Evolutionary conservation across 768 basidiomycete species (phyloP).

Genomic region (Rhodotorula taiwanensis): DNA sequence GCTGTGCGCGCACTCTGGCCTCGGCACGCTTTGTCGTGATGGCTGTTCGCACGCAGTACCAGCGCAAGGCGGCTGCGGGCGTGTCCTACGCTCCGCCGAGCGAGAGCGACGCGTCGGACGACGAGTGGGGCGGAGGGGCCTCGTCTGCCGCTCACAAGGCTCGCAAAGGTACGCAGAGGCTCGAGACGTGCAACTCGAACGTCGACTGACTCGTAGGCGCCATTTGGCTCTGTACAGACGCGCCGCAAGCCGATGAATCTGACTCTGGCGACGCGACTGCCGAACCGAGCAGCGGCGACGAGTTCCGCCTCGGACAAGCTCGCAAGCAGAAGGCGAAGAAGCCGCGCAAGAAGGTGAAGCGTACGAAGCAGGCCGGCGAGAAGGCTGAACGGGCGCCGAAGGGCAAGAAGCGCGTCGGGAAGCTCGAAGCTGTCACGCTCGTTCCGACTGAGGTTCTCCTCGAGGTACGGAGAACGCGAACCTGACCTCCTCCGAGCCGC

Average conservation of each 20-base stretch:
- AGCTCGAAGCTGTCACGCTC: neutral
- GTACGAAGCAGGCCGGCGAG: neutral
- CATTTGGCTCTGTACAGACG: too few species aligned
- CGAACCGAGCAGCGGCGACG: too few species aligned
- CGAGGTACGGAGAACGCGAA: neutral
- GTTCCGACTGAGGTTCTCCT: neutral
- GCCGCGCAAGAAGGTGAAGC: neutral
- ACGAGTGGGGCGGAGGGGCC: neutral
- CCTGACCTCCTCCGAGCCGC: neutral
- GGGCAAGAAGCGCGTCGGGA: neutral
- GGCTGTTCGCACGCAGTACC: neutral
- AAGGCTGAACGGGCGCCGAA: neutral
- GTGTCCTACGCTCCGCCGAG: conserved; percentile 1
- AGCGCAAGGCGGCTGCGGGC: neutral
- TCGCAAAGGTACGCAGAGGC: too few species aligned
- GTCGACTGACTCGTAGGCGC: too few species aligned
- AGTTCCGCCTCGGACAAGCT: too few species aligned
- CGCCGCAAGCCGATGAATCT: too few species aligned
- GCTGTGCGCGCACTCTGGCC: too few species aligned
- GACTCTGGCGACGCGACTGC: too few species aligned
- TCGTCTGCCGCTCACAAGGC: neutral
- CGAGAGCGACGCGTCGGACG: neutral
- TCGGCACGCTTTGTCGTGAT: neutral
- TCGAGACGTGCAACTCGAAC: too few species aligned
- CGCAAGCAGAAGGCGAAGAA: too few species aligned